These are phyloP conservation scores for Phialophora expanda DNA, from an alignment of 2,329 filamentous ascomycete genomes.

Conservation along the genomic window DNA sequence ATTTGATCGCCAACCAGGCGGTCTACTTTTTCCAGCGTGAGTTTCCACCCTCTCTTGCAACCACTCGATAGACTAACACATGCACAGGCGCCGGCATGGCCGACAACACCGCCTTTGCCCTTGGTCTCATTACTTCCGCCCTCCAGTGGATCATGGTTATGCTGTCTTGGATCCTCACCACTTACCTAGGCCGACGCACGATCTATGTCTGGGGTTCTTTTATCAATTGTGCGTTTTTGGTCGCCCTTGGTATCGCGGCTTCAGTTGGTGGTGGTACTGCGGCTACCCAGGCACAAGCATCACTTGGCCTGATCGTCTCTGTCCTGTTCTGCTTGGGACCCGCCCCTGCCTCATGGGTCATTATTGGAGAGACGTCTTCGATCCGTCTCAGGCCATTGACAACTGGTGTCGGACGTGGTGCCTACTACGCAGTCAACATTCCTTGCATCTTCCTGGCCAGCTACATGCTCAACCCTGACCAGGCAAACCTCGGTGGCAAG, in stretches of 20 bases:
- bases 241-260: slow-evolving; percentile 65
- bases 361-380: slow-evolving; percentile 70
- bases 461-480: slow-evolving; percentile 49
- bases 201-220: slow-evolving; percentile 68
- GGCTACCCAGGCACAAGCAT: slow-evolving; percentile 62
- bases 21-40: slow-evolving; percentile 62
- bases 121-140: slow-evolving; percentile 68
- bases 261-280: slow-evolving; percentile 53
- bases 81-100: slow-evolving; percentile 65
- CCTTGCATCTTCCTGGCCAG: slow-evolving; percentile 67
- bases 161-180: slow-evolving; percentile 70
- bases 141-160: slow-evolving; percentile 68
- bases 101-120: slow-evolving; percentile 61
- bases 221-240: slow-evolving; percentile 60
- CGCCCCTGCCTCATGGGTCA: slow-evolving; percentile 68
- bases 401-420: slow-evolving; percentile 67
- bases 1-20: slow-evolving; percentile 67
- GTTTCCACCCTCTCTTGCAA: slow-evolving; percentile 34
- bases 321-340: slow-evolving; percentile 68
- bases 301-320: slow-evolving; percentile 68
- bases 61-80: slow-evolving; percentile 41
- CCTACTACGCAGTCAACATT: slow-evolving; percentile 69
- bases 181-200: slow-evolving; percentile 66
- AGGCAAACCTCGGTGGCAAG: slow-evolving; percentile 57
- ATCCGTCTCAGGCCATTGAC: slow-evolving; percentile 69